Conservation (phyloP, 1,139 yeast genomes). For the Kodamaea alishanica region DNA sequence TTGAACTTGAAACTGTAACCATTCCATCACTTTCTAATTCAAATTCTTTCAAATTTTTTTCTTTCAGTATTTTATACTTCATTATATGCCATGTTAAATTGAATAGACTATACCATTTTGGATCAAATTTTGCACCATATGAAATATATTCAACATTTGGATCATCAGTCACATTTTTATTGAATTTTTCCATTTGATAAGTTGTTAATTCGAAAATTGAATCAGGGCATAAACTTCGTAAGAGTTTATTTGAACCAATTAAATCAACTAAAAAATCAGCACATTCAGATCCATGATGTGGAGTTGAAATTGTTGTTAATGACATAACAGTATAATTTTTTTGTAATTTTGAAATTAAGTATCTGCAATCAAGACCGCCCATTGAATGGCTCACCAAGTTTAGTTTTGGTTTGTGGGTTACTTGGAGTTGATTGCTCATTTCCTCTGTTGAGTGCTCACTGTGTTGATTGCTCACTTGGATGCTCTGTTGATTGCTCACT, state of each 20-base stretch:
- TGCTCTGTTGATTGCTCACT: background rate
- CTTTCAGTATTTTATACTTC: conserved; percentile 8
- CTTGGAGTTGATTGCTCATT: conserved; percentile 1
- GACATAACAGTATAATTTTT: conserved; percentile 57
- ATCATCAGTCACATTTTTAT: conserved; percentile 48
- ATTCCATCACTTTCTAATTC: conserved; percentile 75
- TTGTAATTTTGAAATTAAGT: conserved; percentile 57
- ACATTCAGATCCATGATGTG: conserved; percentile 82
- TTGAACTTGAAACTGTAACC: conserved; percentile 72
- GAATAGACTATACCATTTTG: conserved; percentile 61
- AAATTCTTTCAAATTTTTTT: conserved; percentile 12
- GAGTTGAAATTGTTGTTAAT: conserved; percentile 80
- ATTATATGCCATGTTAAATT: conserved; percentile 62
- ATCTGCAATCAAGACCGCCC: conserved; percentile 90
- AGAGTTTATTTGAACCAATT: conserved; percentile 13
- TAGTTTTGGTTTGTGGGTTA: conserved; percentile 28
- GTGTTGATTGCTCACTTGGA: conserved; percentile 9
- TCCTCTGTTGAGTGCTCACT: background rate
- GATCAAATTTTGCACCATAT: conserved; percentile 72
- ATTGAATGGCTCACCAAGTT: conserved; percentile 88
- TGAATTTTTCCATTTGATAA: conserved; percentile 49
- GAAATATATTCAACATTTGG: conserved; percentile 72
- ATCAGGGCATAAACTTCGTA: conserved; percentile 33
- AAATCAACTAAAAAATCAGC: conserved; percentile 62
- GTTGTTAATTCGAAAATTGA: conserved; percentile 63